Evolutionary conservation across 352 stramenopile genomes (phyloP), one percentile per base, ranked within the genome.

Genomic region (Albugo candida): DNA sequence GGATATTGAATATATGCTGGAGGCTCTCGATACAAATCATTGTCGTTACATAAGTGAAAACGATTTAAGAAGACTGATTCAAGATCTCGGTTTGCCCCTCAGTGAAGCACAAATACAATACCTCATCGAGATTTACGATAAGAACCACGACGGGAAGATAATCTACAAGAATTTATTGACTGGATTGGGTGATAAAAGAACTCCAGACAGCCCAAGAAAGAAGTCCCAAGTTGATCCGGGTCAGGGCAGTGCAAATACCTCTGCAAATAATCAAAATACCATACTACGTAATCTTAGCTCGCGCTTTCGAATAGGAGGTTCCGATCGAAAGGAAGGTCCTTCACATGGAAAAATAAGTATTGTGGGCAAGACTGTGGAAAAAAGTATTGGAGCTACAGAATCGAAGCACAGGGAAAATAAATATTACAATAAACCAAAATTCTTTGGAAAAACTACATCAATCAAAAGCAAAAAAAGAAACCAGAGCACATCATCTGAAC

Each of bases 81-180:
- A 72, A 1, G 65, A 76, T 12, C 80, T 86, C 66, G 70, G 68
- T 1, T 46, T 83, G 13, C 70, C 70, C 11, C 47, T 86, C 34
- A 86, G 68, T 13, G 66, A 83, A 31, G 58, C 67, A 1, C 70
- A 86, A 38, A 70, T 79, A 35, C 56, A 60, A 2, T 78, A 64
- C 31, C 57, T 85, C 2, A 64, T 73, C 5, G 63, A 81, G 16
- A 67, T 81, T 24, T 85, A 81, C 44, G 73, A 81, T 41, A 48
- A 61, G 5, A 54, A 74, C 19, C 63, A 61, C n/a, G 70, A 85
- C 45, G 68, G 66, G 10, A 64, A 64, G 40, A 79, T 83, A 43
- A 60, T 76, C 31, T 80, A 76, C 48, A 52, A 60, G 5, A 70
- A 82, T 34, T 81, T 83, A 45, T 41, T 74, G 8, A 63, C 64